Conservation (phyloP, 2,329 filamentous ascomycete genomes). For the Oidium heveae region DNA sequence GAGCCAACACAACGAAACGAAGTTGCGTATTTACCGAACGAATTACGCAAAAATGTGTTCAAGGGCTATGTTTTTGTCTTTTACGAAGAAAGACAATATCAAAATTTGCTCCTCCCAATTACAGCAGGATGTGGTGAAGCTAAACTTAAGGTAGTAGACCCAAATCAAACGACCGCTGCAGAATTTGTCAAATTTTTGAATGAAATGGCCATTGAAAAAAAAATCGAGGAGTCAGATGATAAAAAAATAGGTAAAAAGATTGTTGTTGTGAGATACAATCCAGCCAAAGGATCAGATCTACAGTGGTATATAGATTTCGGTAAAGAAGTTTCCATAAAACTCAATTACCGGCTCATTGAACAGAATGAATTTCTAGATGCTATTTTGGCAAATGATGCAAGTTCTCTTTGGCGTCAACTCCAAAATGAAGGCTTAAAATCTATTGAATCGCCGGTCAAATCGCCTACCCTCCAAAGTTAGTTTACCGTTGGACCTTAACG, state of each 20-base stretch:
- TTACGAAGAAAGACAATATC: conserved; percentile 48
- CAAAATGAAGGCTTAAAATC: conserved; percentile 20
- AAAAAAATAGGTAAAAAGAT: conserved; percentile 43
- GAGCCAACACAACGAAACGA: conserved; percentile 46
- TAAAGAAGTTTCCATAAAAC: conserved; percentile 38
- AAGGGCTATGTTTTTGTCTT: conserved; percentile 78
- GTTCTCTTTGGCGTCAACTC: conserved; percentile 41
- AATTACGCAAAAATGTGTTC: conserved; percentile 44
- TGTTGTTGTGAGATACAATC: conserved; percentile 52
- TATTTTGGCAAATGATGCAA: conserved; percentile 59
- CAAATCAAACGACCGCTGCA: conserved; percentile 38
- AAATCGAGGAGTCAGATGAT: conserved; percentile 35
- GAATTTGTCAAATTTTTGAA: conserved; percentile 62
- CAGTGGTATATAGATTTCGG: conserved; percentile 47
- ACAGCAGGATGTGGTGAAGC: conserved; percentile 66
- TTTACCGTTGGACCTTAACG: too few relatives aligned
- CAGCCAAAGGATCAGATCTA: conserved; percentile 24
- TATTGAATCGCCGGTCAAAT: too few relatives aligned
- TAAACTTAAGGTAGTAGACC: conserved; percentile 33
- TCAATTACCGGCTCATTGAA: conserved; percentile 63
- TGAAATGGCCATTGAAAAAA: conserved; percentile 48
- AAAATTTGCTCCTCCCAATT: conserved; percentile 49
- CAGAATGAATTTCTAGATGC: conserved; percentile 83
- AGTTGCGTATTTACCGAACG: conserved; percentile 43
- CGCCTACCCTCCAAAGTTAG: too few relatives aligned